Conservation (phyloP, 345 rosid species). For the Populus deltoides region DNA sequence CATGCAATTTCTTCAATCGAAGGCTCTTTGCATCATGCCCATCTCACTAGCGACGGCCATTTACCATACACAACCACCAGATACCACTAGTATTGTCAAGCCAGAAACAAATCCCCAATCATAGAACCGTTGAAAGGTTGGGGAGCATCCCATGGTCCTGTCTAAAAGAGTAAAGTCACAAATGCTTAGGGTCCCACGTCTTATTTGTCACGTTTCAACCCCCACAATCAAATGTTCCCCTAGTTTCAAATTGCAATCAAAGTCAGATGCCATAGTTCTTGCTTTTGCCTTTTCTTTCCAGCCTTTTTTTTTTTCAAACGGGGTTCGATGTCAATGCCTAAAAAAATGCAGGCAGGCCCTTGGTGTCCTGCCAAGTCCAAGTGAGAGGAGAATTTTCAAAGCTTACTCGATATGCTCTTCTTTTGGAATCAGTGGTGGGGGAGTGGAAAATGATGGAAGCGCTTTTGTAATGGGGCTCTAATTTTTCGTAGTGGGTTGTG, state of each 20-base stretch:
- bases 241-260: conserved; percentile 49
- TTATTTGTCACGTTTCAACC: conserved; percentile 21
- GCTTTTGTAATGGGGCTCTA: conserved; percentile 48
- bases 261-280: conserved; percentile 59
- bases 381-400: conserved; percentile 49
- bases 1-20: conserved; percentile 95
- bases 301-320: conserved; percentile 26
- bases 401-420: conserved; percentile 50
- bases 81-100: conserved; percentile 66
- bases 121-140: conserved; percentile 33
- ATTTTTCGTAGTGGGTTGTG: conserved; percentile 52
- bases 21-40: conserved; percentile 99
- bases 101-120: conserved; percentile 72
- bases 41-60: conserved; percentile 89
- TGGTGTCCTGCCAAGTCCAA: conserved; percentile 38
- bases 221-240: conserved; percentile 26
- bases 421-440: conserved; percentile 38
- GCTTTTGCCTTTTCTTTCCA: conserved; percentile 31
- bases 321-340: conserved; percentile 48
- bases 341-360: conserved; percentile 32
- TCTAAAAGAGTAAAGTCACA: conserved; percentile 1
- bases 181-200: conserved; percentile 27
- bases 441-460: conserved; percentile 72
- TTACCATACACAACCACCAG: conserved; percentile 79
- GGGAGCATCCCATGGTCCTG: conserved; percentile 39